A percentile compares a stretch with the other conserved stretches of the same genome.
These are phyloP conservation scores for Linnemannia elongata DNA, from an alignment of 192 early-diverging fungal species.

Conservation along the genomic window DNA sequence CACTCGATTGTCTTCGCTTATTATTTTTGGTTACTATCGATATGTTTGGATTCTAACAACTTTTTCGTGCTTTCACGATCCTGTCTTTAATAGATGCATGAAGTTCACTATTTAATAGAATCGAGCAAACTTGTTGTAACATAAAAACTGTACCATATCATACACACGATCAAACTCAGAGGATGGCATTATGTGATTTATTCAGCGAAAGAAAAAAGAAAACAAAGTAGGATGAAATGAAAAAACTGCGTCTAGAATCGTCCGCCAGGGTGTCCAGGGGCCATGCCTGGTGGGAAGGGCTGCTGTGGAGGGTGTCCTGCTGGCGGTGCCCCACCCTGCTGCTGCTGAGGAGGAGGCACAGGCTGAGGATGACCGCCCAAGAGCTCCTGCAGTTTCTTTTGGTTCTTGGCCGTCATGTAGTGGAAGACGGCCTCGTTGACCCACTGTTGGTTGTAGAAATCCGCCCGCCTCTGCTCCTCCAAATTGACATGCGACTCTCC, in stretches of 20 bases:
- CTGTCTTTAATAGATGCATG: constrained; percentile 30
- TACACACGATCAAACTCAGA: neutral
- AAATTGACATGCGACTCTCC: constrained; percentile 81
- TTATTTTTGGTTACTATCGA: no score
- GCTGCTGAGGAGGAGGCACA: constrained; percentile 12
- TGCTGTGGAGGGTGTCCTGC: constrained; percentile 32
- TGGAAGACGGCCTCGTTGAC: constrained; percentile 94
- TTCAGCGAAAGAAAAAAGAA: constrained; percentile 9
- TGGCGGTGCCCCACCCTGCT: constrained; percentile 12
- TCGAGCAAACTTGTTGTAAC: neutral
- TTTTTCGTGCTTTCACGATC: neutral
- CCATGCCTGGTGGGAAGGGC: constrained; percentile 37
- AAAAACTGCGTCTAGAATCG: constrained; percentile 18
- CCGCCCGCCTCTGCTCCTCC: constrained; percentile 78
- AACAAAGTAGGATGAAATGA: neutral
- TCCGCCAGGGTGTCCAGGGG: constrained; percentile 37
- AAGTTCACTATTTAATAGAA: constrained; percentile 47
- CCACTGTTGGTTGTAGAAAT: constrained; percentile 83
- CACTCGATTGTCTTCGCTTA: no score
- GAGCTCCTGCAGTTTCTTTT: constrained; percentile 53
- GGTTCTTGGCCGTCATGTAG: constrained; percentile 81
- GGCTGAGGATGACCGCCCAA: constrained; percentile 29
- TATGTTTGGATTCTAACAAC: neutral
- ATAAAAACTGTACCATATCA: constrained; percentile 17
- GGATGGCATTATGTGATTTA: constrained; percentile 12